Evolutionary conservation across 1,139 yeast species (phyloP).

Genomic region (Candida sojae): DNA sequence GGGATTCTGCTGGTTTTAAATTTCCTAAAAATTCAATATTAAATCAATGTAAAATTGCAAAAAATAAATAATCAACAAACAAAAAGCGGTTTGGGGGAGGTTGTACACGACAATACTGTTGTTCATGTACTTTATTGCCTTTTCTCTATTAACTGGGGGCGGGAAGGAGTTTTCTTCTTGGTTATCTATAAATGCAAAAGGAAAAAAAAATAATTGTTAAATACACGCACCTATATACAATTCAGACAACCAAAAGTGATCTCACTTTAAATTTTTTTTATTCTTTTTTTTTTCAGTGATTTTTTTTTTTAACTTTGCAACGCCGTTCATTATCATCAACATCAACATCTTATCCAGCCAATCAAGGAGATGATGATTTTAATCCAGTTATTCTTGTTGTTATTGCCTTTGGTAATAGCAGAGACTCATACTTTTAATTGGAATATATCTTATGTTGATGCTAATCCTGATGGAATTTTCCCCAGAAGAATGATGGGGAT

Average conservation of each 20-base stretch:
- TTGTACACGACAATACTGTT: too few species aligned
- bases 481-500: constrained; percentile 75
- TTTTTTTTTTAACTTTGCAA: constrained; percentile 1
- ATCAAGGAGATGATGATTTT: background rate
- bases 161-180: too few species aligned
- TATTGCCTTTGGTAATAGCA: constrained; percentile 29
- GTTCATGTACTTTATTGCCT: too few species aligned
- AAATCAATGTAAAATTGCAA: constrained; percentile 15
- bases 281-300: background rate
- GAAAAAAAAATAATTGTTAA: too few species aligned
- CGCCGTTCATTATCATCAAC: background rate
- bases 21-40: constrained; percentile 24
- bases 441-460: constrained; percentile 70
- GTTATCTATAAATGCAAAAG: too few species aligned
- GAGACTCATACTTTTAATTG: constrained; percentile 68
- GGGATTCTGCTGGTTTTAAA: constrained; percentile 28
- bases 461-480: constrained; percentile 74
- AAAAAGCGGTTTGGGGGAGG: background rate
- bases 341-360: background rate
- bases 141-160: too few species aligned
- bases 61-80: background rate
- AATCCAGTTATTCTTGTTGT: background rate
- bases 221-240: too few species aligned
- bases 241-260: too few species aligned
- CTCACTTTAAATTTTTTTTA: too few species aligned